Evolutionary conservation across 2,329 filamentous ascomycete species (phyloP), one percentile per base, ranked within the genome.

Genomic region (Xylaria sp.): DNA sequence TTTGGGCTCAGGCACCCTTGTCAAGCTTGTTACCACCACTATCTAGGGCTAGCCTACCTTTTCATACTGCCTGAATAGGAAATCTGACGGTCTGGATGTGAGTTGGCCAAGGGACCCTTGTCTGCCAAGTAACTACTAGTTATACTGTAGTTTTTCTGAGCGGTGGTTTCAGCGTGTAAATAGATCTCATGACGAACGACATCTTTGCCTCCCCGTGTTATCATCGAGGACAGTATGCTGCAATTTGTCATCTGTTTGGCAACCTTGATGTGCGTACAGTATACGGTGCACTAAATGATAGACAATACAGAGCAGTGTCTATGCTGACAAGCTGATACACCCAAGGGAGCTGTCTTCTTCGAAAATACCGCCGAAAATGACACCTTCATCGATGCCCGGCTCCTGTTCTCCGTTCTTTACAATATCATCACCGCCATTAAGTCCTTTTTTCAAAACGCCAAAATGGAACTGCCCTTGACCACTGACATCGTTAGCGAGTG

Each of bases 331-430:
- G 57, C 59, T 69, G n/a, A 67, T 51, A 60, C 67, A 64, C 36
- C 64, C 67, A 40, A 4, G 59, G 3, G 59, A 66, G 31, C 59
- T 67, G 36, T 67, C 59, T 57, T 66, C 59, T 38, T 63, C 66
- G n/a, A 66, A 63, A 38, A 66, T 63, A 17, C 67, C 63, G 40
- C 67, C 59, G 15, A 66, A 63, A 40, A 69, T 63, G 46, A 66
- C 57, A 7, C 63, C 58, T 46, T 66, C 63, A 11, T 68, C 46
- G 11, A 68, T 66, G 13, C 26, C 66, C 7, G 13, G 36, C 42
- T 66, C 62, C 53, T 66, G 62, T 31, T 66, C 62, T 26, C 66
- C 63, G n/a, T 65, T 59, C 58, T 61, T 66, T 4, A 68, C 58
- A 17, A 66, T 66, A 36, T 65, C 57, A 26, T 68, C 51, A 1